Evolutionary conservation across 163 green algal genomes (phyloP).

Genomic region (Trebouxia gelatinosa): DNA sequence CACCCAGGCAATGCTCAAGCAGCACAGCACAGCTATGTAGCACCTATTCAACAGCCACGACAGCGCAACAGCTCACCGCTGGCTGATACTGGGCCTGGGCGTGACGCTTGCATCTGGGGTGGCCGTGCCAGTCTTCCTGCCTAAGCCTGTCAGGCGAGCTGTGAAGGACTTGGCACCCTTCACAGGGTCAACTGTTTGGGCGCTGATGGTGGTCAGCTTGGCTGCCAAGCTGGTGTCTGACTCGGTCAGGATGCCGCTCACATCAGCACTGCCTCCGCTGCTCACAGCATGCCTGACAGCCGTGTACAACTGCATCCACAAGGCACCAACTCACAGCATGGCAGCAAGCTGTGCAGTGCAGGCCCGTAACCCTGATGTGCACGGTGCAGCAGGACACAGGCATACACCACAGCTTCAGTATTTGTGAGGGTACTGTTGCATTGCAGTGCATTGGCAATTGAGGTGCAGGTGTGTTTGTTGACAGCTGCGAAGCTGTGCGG

Average conservation of each 20-base stretch:
- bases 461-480: too few relatives aligned
- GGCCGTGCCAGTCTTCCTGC: slow-evolving; percentile 3
- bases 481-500: too few relatives aligned
- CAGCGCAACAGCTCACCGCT: not conserved
- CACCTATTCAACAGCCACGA: too few relatives aligned
- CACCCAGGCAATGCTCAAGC: too few relatives aligned
- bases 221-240: slow-evolving; percentile 15
- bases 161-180: slow-evolving; percentile 26
- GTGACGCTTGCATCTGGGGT: slow-evolving; percentile 6
- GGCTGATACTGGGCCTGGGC: slow-evolving; percentile 3
- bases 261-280: slow-evolving; percentile 22
- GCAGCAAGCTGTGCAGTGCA: too few relatives aligned
- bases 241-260: slow-evolving; percentile 3
- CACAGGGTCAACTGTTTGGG: not conserved
- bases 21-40: too few relatives aligned
- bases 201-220: not conserved
- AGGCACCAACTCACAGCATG: not conserved
- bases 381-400: too few relatives aligned
- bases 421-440: too few relatives aligned
- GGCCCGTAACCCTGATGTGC: too few relatives aligned
- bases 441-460: too few relatives aligned
- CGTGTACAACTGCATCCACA: slow-evolving; percentile 30
- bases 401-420: too few relatives aligned
- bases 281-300: slow-evolving; percentile 24
- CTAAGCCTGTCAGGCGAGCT: slow-evolving; percentile 5